Base-by-base conservation (phyloP, 345 rosid species). In the Eucalyptus grandis region DNA sequence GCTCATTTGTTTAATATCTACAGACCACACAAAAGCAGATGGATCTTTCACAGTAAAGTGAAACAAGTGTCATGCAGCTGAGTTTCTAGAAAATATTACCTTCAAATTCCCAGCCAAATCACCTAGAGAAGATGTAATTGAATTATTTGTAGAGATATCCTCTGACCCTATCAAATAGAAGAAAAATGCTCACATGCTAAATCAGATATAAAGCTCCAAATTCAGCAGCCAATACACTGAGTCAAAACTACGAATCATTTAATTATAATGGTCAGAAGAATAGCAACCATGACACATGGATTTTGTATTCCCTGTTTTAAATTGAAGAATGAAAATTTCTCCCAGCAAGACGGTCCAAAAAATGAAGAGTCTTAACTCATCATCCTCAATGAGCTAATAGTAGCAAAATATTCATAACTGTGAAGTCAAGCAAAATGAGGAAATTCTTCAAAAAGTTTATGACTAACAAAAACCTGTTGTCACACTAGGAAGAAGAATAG, bases 31-130 rank as follows among this genome's bases (percentile, higher is more conserved):
- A 40, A 77, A 77, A 77, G 47, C 47, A 77, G 24, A 77, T 19
- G 83, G 83, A 77, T 77, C 83, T 77, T 77, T 44, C 46, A 77
- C 46, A 37, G 83, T 19, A 77, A 77, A 37, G 83, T 77, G 83
- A 77, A 11, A 77, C 27, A 11, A 40, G 83, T 40, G 46, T 43
- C 83, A 77, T 77, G 26, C 47, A 77, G 43, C 21, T 54, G 65
- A 22, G 81, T 17, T 30, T 54, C 6, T 37, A 43, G 60, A 43
- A 62, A 50, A 31, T 13, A 60, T 56, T 92, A 96, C 99, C 99
- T 93, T 93, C 92, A 95, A 77, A 69, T 94, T 94, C 88, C 92
- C 91, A 88, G 95, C 95, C 92, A 95, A 77, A 88, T 94, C 97
- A 88, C 91, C 88, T 46, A 91, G 89, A 89, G 94, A 91, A 90